Base-by-base conservation (phyloP, 2,329 filamentous ascomycete species). In the Calonectria crousiana region DNA sequence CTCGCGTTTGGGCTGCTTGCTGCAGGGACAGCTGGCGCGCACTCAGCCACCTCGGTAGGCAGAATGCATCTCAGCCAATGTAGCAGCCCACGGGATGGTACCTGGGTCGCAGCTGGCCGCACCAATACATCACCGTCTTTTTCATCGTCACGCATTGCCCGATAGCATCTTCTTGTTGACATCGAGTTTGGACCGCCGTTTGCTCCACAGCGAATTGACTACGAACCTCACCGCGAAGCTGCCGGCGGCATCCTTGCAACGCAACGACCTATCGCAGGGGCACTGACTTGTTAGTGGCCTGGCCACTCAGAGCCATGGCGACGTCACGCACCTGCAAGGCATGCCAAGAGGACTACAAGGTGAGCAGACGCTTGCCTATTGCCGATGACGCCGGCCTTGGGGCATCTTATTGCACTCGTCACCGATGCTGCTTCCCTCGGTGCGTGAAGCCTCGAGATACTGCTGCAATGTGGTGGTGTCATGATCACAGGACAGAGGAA, bases 401-500 rank as follows among this genome's bases (percentile, higher is more conserved):
- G 34, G n/a, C n/a, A 30, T 62, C 28, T 13, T 73, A 58, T 44
- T 73, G 66, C 49, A 38, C 30, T 8, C 66, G 71, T 20, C 66
- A 69, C 56, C 66, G 44, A 44, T 72, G 64, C 14, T 62, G 52
- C 32, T 14, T 62, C 20, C 32, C 10, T 14, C 23, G 20, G 9
- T 72, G 64, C 10, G 18, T 32, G 11, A 34, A 56, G 38, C 69
- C 34, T 4, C 66, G 66, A 38, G 30, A 44, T 20, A 6, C 11
- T 20, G 32, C 11, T 5, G 28, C 16, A 8, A 20, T 41, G 20
- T 64, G 53, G 44, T 52, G 30, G 56, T 62, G 67, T 16, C 20
- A 14, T 30, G 53, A 30, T 4, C 38, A 47, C 30, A 16, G 30
- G 26, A 28, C 16, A 13, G 18, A 49, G 10, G 20, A 26, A 20